A percentile compares a stretch with the other conserved stretches of the same genome.
These are phyloP conservation scores for Phytophthora ramorum DNA, from an alignment of 352 stramenopile species.

Conservation along the genomic window DNA sequence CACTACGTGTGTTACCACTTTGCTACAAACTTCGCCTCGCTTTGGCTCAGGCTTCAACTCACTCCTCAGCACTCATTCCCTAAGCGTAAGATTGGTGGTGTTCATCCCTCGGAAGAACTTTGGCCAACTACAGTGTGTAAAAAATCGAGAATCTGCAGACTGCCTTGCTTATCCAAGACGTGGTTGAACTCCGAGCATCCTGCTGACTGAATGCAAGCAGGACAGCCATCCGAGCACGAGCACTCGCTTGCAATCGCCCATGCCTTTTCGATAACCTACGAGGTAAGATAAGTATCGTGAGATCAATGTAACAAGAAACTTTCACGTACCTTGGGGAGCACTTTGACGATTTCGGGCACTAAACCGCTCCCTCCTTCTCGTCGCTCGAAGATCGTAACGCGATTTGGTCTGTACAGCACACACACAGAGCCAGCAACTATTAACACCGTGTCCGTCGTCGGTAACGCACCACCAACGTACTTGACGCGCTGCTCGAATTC, in stretches of 20 bases:
- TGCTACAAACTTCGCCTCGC: background rate
- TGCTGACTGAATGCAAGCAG: conserved; percentile 87
- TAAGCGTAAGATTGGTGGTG: background rate
- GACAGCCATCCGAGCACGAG: conserved; percentile 80
- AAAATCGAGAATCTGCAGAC: conserved; percentile 72
- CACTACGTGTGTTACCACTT: no score
- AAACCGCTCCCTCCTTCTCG: conserved; percentile 90
- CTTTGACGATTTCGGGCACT: conserved; percentile 74
- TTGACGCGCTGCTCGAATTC: conserved; percentile 66
- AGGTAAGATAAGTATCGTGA: background rate
- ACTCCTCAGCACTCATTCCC: no score
- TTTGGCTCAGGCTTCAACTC: no score
- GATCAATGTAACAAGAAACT: background rate
- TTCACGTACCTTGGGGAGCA: conserved; percentile 56
- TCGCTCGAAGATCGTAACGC: conserved; percentile 90
- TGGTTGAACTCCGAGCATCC: conserved; percentile 91
- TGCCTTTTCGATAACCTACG: conserved; percentile 50
- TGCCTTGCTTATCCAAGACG: conserved; percentile 87
- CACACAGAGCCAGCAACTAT: conserved; percentile 6
- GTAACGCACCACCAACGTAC: conserved; percentile 33
- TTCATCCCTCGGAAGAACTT: background rate
- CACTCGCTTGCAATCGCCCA: conserved; percentile 83
- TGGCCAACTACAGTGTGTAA: conserved; percentile 29
- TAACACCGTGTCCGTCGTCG: background rate
- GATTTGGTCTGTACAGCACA: conserved; percentile 57